A percentile compares a stretch with the other conserved stretches of the same genome.
Evolutionary conservation across 495 filamentous ascomycete genomes (phyloP).

Genomic region (Daldinia grandis): DNA sequence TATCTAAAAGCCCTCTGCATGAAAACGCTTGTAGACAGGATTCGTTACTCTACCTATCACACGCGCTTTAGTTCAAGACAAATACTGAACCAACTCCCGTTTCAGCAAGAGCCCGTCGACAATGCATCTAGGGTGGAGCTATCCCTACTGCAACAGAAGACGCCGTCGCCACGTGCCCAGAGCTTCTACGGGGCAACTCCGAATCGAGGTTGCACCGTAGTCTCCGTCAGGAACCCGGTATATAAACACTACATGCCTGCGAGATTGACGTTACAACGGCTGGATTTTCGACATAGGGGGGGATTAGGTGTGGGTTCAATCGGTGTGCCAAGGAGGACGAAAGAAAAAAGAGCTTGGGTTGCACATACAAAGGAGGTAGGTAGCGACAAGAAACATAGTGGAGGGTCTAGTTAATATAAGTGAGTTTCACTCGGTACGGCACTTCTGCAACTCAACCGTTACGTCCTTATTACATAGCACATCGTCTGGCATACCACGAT

Average conservation of each 20-base stretch:
- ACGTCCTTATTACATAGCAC: not conserved
- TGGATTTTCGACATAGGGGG: not conserved
- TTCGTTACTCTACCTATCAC: not conserved
- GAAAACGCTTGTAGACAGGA: not conserved
- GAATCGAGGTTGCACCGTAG: not conserved
- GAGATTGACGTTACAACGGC: not conserved
- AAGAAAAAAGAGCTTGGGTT: not conserved
- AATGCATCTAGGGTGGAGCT: not conserved
- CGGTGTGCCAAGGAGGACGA: not conserved
- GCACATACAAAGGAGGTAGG: too few relatives aligned
- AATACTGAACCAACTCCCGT: not conserved
- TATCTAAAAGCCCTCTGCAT: not conserved
- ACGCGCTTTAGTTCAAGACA: not conserved
- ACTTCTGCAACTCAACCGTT: not conserved
- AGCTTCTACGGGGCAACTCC: not conserved
- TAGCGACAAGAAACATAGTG: not conserved
- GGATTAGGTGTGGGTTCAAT: not conserved
- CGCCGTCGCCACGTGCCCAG: conserved; percentile 2
- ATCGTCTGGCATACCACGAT: not conserved
- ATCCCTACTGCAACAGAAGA: not conserved
- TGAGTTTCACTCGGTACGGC: not conserved
- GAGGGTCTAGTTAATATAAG: not conserved
- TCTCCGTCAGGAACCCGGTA: not conserved
- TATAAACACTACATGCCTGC: not conserved
- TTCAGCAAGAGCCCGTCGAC: not conserved